Conservation (phyloP, 1,284 basidiomycete genomes). For the Leccinum variabile region DNA sequence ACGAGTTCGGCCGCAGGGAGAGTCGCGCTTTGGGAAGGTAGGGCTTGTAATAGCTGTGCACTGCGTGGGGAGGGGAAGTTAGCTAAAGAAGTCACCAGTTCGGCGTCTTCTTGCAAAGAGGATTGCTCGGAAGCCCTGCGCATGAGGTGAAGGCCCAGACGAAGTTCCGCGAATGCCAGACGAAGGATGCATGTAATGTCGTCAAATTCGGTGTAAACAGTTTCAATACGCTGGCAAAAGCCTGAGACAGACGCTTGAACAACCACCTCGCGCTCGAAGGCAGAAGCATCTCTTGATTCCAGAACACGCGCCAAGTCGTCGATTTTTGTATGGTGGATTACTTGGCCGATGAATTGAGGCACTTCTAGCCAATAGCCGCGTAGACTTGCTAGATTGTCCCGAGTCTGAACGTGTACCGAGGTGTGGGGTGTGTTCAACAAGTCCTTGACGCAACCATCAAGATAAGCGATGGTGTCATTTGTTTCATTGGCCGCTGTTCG, state of each 20-base stretch:
- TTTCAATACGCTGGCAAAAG: conserved; percentile 60
- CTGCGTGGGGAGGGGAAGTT: conserved; percentile 55
- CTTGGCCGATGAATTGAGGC: conserved; percentile 62
- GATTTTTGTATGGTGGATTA: conserved; percentile 51
- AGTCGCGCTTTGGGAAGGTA: neutral
- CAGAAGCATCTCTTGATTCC: conserved; percentile 37
- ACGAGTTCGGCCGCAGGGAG: conserved; percentile 38
- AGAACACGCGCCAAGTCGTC: conserved; percentile 41
- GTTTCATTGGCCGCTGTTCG: conserved; percentile 60
- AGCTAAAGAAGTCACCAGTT: conserved; percentile 40
- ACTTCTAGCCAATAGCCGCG: conserved; percentile 85
- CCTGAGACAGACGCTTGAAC: conserved; percentile 66
- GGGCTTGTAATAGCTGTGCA: conserved; percentile 38
- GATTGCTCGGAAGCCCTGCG: conserved; percentile 25
- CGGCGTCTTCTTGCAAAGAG: conserved; percentile 8
- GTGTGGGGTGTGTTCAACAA: conserved; percentile 24
- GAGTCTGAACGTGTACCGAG: conserved; percentile 33
- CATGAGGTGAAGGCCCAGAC: conserved; percentile 73
- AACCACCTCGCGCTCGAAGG: conserved; percentile 54
- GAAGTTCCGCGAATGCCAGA: conserved; percentile 64
- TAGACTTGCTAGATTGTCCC: conserved; percentile 59
- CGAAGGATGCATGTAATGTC: conserved; percentile 74
- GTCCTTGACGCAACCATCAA: conserved; percentile 43
- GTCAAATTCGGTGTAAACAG: conserved; percentile 57
- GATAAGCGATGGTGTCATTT: conserved; percentile 50